phyloP scores from a whole-genome alignment of 192 early-diverging fungal genomes.

The Podila verticillata region DNA sequence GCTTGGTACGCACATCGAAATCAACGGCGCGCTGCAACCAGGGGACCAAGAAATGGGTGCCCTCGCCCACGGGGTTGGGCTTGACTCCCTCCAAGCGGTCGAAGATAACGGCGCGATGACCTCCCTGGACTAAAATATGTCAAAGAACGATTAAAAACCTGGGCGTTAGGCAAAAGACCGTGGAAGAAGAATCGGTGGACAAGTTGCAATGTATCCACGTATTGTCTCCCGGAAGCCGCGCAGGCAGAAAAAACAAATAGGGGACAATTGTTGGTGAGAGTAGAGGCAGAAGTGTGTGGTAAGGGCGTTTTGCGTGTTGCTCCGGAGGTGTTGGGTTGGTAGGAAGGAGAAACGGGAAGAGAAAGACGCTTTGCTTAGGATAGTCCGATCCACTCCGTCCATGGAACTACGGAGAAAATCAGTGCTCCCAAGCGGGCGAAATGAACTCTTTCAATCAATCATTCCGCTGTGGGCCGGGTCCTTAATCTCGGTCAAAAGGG shows the following conservation, averaged over 20 bases:
- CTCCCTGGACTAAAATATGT: slow-evolving; percentile 84
- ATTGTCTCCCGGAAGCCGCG: not conserved
- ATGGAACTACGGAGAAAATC: not conserved
- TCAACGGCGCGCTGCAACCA: slow-evolving; percentile 92
- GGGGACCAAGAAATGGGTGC: slow-evolving; percentile 98
- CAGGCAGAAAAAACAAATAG: not conserved
- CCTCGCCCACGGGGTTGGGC: slow-evolving; percentile 82
- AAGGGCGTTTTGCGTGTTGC: no score
- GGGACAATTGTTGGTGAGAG: no score
- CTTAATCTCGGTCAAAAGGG: not conserved
- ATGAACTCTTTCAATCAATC: not conserved
- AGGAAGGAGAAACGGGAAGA: no score
- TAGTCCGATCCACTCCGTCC: not conserved
- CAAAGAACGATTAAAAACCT: not conserved
- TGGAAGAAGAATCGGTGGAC: not conserved
- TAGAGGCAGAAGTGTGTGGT: no score
- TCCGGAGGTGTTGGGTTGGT: no score
- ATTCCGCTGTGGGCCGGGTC: not conserved
- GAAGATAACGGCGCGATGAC: slow-evolving; percentile 96
- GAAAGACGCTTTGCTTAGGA: not conserved
- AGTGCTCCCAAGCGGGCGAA: not conserved
- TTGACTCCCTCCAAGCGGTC: slow-evolving; percentile 94
- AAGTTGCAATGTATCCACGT: not conserved
- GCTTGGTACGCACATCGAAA: slow-evolving; percentile 94
- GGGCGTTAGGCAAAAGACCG: not conserved